phyloP scores from a whole-genome alignment of 2,329 filamentous ascomycete genomes.

The Apiospora marii region DNA sequence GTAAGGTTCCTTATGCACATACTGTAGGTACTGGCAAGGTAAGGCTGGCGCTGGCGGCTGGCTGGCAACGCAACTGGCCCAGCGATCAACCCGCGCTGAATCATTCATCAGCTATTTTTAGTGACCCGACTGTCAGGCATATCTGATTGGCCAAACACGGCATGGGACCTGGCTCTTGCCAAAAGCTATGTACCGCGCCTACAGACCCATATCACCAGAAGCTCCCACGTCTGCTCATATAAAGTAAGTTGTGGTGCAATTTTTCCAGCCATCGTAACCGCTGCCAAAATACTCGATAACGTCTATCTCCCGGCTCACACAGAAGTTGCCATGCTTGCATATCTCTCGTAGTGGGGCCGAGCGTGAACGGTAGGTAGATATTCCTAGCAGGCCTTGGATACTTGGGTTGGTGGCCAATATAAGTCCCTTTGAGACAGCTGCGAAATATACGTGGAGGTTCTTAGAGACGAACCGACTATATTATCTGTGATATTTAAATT shows the following conservation, averaged over 20 bases:
- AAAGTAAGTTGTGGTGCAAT: not conserved
- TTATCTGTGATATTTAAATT: not conserved
- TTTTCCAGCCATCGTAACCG: not conserved
- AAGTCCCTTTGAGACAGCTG: not conserved
- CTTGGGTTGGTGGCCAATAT: not conserved
- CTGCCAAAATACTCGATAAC: not conserved
- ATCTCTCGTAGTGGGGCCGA: not conserved
- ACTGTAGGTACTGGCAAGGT: not conserved
- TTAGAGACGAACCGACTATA: not conserved
- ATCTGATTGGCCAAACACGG: not conserved
- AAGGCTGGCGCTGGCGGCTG: conserved; percentile 1
- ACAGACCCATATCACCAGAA: not conserved
- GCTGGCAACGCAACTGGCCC: not conserved
- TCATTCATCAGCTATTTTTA: not conserved
- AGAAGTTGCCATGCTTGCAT: not conserved
- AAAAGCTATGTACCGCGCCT: not conserved
- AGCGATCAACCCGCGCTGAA: not conserved
- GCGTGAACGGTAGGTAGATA: not conserved
- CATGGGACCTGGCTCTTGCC: not conserved
- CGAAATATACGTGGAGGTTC: not conserved
- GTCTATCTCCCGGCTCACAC: not conserved
- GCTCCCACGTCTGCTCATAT: not conserved
- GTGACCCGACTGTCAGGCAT: not conserved
- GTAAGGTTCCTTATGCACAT: too few relatives aligned
- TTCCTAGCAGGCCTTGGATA: not conserved